Evolutionary conservation across 1,139 yeast genomes (phyloP), one percentile per base, ranked within the genome.

Genomic region (Magnusiomyces sp.): DNA sequence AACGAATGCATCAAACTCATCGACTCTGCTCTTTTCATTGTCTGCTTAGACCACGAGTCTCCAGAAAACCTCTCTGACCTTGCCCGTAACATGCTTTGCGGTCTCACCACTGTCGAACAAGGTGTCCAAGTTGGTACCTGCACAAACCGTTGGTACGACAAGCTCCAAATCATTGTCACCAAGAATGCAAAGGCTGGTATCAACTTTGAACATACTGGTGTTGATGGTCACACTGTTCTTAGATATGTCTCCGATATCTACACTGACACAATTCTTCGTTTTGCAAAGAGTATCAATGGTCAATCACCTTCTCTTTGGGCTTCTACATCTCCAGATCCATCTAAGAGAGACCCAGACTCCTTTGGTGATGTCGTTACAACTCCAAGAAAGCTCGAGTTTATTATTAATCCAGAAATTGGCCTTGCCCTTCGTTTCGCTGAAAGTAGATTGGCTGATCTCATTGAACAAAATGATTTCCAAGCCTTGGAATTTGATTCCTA

Each of bases 41-140:
- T 88, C 45, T 89, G 95, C 59, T 72, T 88, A 50, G 96, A 88
- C 64, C 90, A 87, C 64, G 76, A 83, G 44, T 78, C 78, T 50
- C 77, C 88, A 50, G 76, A 77, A 51, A 78, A 83, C 50, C 72
- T 83, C 54, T 75, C 83, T 13, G 84, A 83, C 53, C 70, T 88
- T 61, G 79, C 92, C 13, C 81, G 83, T 61, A 87, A 88, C 62
- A 83, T 86, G 84, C 76, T 88, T 46, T 88, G 96, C 65, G 96
- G 96, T 2, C 76, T 83, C 53, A 81, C 88, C n/a, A 78, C 76
- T 37, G 70, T 86, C 40, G 87, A 83, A 55, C 79, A 84, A 59
- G 96, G 95, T 60, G 80, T 87, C 47, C 96, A 89, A 68, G 83
- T 84, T 37, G 97, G 97, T 55, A 88, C 96, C 10, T 88, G 96